phyloP scores from a whole-genome alignment of 495 filamentous ascomycete genomes.

The Chaetomidium leptoderma region DNA sequence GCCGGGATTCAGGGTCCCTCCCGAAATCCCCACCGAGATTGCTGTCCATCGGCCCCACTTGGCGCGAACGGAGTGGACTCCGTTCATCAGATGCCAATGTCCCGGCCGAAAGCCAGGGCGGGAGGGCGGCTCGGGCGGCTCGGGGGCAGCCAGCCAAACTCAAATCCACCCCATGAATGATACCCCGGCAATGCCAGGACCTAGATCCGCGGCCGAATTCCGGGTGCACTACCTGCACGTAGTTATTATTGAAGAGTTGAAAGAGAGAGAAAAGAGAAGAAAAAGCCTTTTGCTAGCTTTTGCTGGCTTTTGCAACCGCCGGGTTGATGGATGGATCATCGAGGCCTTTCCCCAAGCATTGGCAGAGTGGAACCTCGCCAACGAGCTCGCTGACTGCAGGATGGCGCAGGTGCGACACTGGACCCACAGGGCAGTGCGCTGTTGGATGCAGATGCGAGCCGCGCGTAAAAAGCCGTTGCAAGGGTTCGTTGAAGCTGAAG shows the following conservation, averaged over 20 bases:
- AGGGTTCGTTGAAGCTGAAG: background rate
- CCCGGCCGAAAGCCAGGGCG: background rate
- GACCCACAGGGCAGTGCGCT: too few relatives aligned
- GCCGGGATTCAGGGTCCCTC: too few relatives aligned
- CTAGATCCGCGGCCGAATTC: background rate
- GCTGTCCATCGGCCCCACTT: background rate
- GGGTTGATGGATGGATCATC: background rate
- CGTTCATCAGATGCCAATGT: background rate
- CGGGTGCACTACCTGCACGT: background rate
- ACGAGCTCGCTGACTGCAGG: background rate
- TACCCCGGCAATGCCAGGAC: background rate
- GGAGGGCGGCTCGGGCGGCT: too few relatives aligned
- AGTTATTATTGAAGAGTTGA: too few relatives aligned
- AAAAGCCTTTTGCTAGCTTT: too few relatives aligned
- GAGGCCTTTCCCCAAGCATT: background rate
- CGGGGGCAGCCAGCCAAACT: background rate
- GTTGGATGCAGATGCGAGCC: too few relatives aligned
- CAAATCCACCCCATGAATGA: background rate
- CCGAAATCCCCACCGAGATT: background rate
- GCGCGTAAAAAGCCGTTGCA: conserved; percentile 7
- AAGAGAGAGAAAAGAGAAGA: too few relatives aligned
- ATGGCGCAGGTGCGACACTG: background rate
- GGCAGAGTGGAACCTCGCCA: conserved; percentile 1
- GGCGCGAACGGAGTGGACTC: background rate
- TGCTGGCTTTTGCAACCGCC: too few relatives aligned